These are phyloP conservation scores for Lobosporangium transversale DNA, from an alignment of 192 early-diverging fungal species.

Conservation along the genomic window DNA sequence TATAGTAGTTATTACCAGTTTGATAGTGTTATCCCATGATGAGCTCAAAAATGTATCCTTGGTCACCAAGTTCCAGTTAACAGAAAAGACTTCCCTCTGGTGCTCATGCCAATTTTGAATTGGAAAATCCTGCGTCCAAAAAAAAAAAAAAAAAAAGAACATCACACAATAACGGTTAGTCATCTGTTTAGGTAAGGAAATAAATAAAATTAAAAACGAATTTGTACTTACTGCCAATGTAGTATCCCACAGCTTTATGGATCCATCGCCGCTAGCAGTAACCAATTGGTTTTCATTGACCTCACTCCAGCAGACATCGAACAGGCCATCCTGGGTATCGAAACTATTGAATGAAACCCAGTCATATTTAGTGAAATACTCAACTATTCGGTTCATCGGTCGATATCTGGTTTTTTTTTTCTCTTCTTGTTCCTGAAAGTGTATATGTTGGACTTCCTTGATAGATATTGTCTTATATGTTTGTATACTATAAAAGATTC, in stretches of 20 bases:
- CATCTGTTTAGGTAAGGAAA: too few relatives aligned
- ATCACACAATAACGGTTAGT: too few relatives aligned
- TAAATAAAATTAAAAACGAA: slow-evolving; percentile 3
- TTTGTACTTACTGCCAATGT: slow-evolving; percentile 74
- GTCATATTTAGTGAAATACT: slow-evolving; percentile 1
- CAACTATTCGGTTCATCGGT: not conserved
- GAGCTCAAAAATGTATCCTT: slow-evolving; percentile 92
- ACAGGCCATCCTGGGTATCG: slow-evolving; percentile 97
- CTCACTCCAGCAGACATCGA: slow-evolving; percentile 96
- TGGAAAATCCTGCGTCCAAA: slow-evolving; percentile 75
- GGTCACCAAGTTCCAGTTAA: slow-evolving; percentile 93
- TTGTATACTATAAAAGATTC: too few relatives aligned
- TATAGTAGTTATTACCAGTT: too few relatives aligned
- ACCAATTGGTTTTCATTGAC: slow-evolving; percentile 94
- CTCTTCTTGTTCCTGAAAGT: not conserved
- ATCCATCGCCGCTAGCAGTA: slow-evolving; percentile 93
- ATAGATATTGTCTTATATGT: too few relatives aligned
- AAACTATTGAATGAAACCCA: slow-evolving; percentile 62
- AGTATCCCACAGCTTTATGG: slow-evolving; percentile 94
- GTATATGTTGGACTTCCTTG: too few relatives aligned
- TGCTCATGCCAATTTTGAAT: slow-evolving; percentile 94
- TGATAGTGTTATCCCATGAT: slow-evolving; percentile 96
- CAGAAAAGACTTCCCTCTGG: slow-evolving; percentile 89
- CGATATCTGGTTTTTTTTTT: not conserved
- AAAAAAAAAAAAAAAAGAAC: not conserved